Conservation (phyloP, 148 eudicot species). For the Persicaria tinctoria region DNA sequence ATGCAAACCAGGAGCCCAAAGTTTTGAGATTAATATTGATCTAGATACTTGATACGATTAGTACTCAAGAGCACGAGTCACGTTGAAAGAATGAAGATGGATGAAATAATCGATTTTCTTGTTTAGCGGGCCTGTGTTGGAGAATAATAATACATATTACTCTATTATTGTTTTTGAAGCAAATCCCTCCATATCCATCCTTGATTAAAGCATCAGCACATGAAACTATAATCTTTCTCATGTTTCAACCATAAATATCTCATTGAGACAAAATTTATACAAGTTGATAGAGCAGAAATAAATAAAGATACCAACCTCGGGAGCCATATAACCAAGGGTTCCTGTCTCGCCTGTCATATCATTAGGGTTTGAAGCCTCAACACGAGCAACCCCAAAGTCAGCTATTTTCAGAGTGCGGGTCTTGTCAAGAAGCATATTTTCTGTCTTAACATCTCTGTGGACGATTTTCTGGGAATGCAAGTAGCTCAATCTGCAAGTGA, state of each 20-base stretch:
- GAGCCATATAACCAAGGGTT: conserved; percentile 95
- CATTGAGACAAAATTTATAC: too few relatives aligned
- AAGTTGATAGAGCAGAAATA: background rate
- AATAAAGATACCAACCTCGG: conserved; percentile 40
- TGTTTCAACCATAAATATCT: too few relatives aligned
- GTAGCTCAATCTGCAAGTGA: conserved; percentile 52
- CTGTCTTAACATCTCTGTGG: conserved; percentile 91
- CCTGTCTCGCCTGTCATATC: conserved; percentile 97
- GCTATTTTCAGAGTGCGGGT: conserved; percentile 72
- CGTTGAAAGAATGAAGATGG: background rate
- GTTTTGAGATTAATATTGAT: background rate
- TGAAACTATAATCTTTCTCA: too few relatives aligned
- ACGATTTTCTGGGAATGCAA: conserved; percentile 76
- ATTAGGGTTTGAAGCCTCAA: conserved; percentile 83
- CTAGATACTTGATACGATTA: background rate
- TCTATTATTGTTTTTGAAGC: too few relatives aligned
- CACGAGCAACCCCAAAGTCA: conserved; percentile 89
- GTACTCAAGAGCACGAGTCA: background rate
- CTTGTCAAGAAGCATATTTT: conserved; percentile 87
- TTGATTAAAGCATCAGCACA: too few relatives aligned
- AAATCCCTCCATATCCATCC: too few relatives aligned
- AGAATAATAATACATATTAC: too few relatives aligned
- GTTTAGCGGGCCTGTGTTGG: too few relatives aligned
- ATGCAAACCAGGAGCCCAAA: too few relatives aligned
- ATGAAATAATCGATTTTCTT: background rate